Evolutionary conservation across 345 rosid genomes (phyloP).

Genomic region (Bruguiera gymnorhiza): DNA sequence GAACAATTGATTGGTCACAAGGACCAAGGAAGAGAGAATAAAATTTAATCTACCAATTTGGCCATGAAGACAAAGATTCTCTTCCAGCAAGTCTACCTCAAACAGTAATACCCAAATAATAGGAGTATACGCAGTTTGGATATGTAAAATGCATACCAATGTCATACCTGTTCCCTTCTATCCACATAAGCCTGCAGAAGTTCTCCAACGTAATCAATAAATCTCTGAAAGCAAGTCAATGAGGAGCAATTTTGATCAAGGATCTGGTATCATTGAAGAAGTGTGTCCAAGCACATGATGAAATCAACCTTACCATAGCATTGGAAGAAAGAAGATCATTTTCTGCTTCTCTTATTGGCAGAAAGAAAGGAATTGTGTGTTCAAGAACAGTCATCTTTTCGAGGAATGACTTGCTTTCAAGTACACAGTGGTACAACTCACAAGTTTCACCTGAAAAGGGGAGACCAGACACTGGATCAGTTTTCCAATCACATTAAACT

Average conservation of each 20-base stretch:
- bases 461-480: slow-evolving; percentile 11
- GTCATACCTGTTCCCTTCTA: slow-evolving; percentile 82
- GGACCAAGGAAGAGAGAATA: too few relatives aligned
- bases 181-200: slow-evolving; percentile 90
- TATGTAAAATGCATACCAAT: slow-evolving; percentile 6
- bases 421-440: slow-evolving; percentile 80
- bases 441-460: slow-evolving; percentile 67
- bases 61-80: background rate
- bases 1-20: background rate
- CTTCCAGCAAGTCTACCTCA: slow-evolving; percentile 1
- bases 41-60: too few relatives aligned
- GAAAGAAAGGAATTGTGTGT: slow-evolving; percentile 93
- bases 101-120: background rate
- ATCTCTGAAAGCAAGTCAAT: slow-evolving; percentile 57
- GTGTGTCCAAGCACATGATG: slow-evolving; percentile 13
- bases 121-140: background rate
- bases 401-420: slow-evolving; percentile 91
- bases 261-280: background rate
- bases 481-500: slow-evolving; percentile 7
- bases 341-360: slow-evolving; percentile 86
- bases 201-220: slow-evolving; percentile 82
- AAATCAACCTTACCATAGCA: slow-evolving; percentile 69
- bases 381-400: slow-evolving; percentile 91
- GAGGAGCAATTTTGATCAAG: slow-evolving; percentile 14
- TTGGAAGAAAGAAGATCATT: slow-evolving; percentile 80